Conservation (phyloP, 176 grass and related monocot genomes). For the Eleusine indica region DNA sequence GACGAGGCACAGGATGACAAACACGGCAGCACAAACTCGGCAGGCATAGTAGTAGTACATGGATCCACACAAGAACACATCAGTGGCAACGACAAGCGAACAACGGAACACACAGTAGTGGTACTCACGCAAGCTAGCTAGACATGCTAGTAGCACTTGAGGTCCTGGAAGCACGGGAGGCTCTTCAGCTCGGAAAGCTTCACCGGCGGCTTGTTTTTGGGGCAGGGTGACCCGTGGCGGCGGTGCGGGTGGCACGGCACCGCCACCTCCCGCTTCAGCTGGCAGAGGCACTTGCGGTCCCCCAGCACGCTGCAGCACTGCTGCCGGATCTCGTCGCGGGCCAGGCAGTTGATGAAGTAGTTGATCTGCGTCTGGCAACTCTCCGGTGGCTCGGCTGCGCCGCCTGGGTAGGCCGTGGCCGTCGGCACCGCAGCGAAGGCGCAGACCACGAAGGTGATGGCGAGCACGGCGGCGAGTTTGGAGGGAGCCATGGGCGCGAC, state of each 20-base stretch:
- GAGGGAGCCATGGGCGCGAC: neutral
- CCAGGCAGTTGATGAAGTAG: slow-evolving; percentile 34
- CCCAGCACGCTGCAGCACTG: slow-evolving; percentile 18
- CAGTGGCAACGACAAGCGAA: neutral
- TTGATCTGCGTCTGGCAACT: neutral
- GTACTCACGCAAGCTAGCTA: neutral
- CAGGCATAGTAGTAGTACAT: neutral
- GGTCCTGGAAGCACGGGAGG: slow-evolving; percentile 11
- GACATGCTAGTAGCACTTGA: slow-evolving; percentile 17
- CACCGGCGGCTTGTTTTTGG: neutral
- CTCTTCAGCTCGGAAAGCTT: slow-evolving; percentile 9
- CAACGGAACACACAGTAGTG: neutral
- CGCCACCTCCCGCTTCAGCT: slow-evolving; percentile 19
- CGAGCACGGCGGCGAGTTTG: slow-evolving; percentile 1
- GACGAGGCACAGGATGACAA: too few species aligned
- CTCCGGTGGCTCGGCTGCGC: neutral
- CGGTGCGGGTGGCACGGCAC: neutral
- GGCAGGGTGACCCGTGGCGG: neutral
- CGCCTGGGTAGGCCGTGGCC: neutral
- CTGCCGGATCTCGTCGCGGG: neutral
- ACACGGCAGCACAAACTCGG: neutral
- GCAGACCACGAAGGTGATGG: neutral
- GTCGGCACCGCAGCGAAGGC: neutral
- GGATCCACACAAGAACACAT: neutral
- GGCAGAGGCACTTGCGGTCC: neutral